A percentile compares a stretch with the other conserved stretches of the same genome.
These are phyloP conservation scores for Dimargaris xerosporica DNA, from an alignment of 192 early-diverging fungal genomes.

Conservation along the genomic window DNA sequence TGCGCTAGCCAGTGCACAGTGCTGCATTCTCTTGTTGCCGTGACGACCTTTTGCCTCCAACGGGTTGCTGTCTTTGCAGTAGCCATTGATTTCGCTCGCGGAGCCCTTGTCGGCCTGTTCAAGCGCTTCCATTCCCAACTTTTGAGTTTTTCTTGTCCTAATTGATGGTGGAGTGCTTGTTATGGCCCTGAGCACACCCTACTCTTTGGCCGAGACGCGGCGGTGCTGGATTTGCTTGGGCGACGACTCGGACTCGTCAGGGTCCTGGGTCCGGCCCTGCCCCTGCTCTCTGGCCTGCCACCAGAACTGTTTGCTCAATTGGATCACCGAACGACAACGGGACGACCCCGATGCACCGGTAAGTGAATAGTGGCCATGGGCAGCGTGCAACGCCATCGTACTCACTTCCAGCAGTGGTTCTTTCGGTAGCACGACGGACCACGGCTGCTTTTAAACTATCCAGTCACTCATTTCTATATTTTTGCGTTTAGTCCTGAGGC, in stretches of 20 bases:
- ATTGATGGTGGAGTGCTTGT: too few relatives aligned
- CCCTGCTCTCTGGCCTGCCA: constrained; percentile 41
- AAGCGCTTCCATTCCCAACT: too few relatives aligned
- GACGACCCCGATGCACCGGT: background rate
- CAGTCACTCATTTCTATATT: background rate
- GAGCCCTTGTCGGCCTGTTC: too few relatives aligned
- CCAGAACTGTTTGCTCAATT: constrained; percentile 40
- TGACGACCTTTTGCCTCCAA: too few relatives aligned
- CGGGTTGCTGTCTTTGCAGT: too few relatives aligned
- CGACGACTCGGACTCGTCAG: constrained; percentile 32
- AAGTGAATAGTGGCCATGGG: background rate
- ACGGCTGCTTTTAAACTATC: background rate
- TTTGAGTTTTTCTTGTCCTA: too few relatives aligned
- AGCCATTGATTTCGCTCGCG: too few relatives aligned
- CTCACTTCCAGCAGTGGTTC: background rate
- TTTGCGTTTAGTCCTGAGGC: background rate
- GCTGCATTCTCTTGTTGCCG: too few relatives aligned
- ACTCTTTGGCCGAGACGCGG: constrained; percentile 1
- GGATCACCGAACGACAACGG: constrained; percentile 38
- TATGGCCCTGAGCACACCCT: too few relatives aligned
- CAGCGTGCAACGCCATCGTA: background rate
- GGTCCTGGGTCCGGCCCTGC: constrained; percentile 39
- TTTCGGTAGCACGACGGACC: background rate
- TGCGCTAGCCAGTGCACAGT: too few relatives aligned
- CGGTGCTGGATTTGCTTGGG: constrained; percentile 50